Percentiles rank a stretch among this genome's conserved stretches.
Evolutionary conservation across 257 asterid genomes (phyloP).

Genomic region (Rubia yunnanensis): DNA sequence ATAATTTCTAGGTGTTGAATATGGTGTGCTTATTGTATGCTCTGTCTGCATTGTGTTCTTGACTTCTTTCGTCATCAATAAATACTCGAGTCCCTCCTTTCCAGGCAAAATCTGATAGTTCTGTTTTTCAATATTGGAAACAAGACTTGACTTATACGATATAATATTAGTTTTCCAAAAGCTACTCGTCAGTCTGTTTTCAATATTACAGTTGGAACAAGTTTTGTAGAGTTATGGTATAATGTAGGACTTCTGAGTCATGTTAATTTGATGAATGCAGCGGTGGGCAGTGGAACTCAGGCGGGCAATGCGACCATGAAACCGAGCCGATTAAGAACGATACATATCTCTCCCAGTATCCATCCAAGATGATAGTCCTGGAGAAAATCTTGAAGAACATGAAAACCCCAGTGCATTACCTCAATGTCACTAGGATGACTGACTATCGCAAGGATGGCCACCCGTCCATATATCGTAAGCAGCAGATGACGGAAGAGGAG

Average conservation of each 20-base stretch:
- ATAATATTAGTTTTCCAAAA: background rate
- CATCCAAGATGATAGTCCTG: conserved; percentile 43
- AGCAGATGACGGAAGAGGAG: conserved; percentile 35
- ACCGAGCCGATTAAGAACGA: conserved; percentile 43
- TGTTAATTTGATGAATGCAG: conserved; percentile 17
- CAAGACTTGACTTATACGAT: background rate
- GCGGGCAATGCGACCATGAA: conserved; percentile 58
- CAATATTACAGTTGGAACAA: background rate
- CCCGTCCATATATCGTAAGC: conserved; percentile 56
- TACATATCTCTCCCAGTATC: conserved; percentile 35
- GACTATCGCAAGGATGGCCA: conserved; percentile 60
- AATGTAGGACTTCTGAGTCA: background rate
- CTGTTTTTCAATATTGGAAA: background rate
- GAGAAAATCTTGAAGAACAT: conserved; percentile 38
- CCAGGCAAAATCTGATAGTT: background rate
- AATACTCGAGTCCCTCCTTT: background rate
- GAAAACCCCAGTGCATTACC: conserved; percentile 35
- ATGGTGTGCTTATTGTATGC: background rate
- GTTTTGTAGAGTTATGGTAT: too few species aligned
- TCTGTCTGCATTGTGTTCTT: background rate
- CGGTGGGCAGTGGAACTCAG: conserved; percentile 74
- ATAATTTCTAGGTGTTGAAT: background rate
- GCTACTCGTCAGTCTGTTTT: too few species aligned
- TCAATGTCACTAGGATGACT: conserved; percentile 55
- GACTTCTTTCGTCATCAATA: background rate